These are phyloP conservation scores for Dioscorea zingiberensis DNA, from an alignment of 106 monocot genomes.

Conservation along the genomic window DNA sequence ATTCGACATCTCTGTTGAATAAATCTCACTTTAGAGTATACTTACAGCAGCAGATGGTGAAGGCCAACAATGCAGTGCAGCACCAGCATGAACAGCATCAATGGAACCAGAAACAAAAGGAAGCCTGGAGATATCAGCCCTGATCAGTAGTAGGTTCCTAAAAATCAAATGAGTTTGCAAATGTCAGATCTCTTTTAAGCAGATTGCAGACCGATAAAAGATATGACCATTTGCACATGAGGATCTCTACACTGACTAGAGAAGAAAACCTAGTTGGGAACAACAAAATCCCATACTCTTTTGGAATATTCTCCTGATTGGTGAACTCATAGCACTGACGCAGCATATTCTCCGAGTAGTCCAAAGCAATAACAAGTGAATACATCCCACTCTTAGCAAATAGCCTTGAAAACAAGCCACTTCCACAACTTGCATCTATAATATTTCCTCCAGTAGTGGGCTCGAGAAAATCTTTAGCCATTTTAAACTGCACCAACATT, in stretches of 20 bases:
- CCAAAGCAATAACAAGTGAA: slow-evolving; percentile 79
- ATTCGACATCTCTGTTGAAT: too few relatives aligned
- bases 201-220: neutral
- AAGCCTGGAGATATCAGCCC: slow-evolving; percentile 87
- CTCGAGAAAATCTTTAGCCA: slow-evolving; percentile 76
- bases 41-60: slow-evolving; percentile 88
- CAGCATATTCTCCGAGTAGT: slow-evolving; percentile 97
- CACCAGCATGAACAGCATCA: slow-evolving; percentile 97
- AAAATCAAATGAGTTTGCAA: slow-evolving; percentile 1
- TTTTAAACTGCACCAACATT: slow-evolving; percentile 73
- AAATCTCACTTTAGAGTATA: neutral
- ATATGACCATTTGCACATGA: too few relatives aligned
- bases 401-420: slow-evolving; percentile 85
- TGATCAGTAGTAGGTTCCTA: slow-evolving; percentile 72
- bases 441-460: slow-evolving; percentile 73
- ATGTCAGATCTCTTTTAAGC: neutral
- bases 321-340: slow-evolving; percentile 67
- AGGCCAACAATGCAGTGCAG: slow-evolving; percentile 97
- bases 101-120: slow-evolving; percentile 77
- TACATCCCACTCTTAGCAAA: slow-evolving; percentile 75
- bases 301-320: slow-evolving; percentile 50
- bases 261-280: too few relatives aligned
- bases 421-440: slow-evolving; percentile 97
- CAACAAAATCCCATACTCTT: slow-evolving; percentile 35
- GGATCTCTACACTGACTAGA: too few relatives aligned